Percentiles rank a stretch among this genome's conserved stretches.
Evolutionary conservation across 169 alveolate species (phyloP).

Genomic region (Perkinsus chesapeaki): DNA sequence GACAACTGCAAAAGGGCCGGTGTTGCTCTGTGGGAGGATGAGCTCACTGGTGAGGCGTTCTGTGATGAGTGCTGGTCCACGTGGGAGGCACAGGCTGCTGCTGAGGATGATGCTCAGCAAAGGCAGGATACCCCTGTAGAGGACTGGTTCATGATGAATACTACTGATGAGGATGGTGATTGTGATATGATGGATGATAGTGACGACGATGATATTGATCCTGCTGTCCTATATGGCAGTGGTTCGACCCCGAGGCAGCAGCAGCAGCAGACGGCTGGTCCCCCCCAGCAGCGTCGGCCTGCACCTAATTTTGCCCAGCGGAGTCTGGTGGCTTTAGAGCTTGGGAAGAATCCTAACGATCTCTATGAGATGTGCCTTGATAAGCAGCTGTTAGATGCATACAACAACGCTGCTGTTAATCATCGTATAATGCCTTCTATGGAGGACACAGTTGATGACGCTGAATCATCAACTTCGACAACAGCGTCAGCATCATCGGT

Average conservation of each 20-base stretch:
- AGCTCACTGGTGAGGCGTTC: background rate
- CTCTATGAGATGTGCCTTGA: background rate
- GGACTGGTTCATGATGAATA: background rate
- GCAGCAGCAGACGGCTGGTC: background rate
- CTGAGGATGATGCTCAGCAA: background rate
- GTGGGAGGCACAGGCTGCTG: background rate
- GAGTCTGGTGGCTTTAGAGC: background rate
- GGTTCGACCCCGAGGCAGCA: background rate
- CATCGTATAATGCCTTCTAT: background rate
- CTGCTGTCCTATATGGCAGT: background rate
- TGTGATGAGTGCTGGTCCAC: background rate
- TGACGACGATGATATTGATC: background rate
- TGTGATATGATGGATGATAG: background rate
- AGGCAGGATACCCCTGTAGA: background rate
- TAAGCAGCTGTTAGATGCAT: background rate
- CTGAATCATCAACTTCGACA: too few relatives aligned
- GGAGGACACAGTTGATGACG: too few relatives aligned
- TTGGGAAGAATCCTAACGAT: background rate
- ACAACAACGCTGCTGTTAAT: background rate
- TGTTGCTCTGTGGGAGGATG: background rate
- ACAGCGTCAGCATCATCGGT: background rate
- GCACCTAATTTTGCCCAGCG: background rate
- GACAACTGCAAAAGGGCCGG: background rate
- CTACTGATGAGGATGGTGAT: background rate
- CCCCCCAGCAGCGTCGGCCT: background rate